Base-by-base conservation (phyloP, 139 green algal genomes). In the Yamagishiella unicocca region DNA sequence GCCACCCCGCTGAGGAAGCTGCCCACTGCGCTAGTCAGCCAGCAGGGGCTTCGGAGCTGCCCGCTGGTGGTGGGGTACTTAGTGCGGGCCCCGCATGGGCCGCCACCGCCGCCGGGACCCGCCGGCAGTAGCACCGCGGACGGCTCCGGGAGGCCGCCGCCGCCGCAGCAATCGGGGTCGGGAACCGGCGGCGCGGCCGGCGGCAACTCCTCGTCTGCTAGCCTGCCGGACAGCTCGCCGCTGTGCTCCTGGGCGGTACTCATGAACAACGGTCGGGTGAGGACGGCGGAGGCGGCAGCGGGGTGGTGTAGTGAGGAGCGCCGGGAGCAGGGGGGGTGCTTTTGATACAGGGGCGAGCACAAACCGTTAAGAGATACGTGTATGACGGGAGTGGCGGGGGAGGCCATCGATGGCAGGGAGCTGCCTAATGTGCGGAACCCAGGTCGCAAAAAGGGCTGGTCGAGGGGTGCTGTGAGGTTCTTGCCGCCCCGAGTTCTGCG, bases 1-100 rank as follows among this genome's bases (percentile, higher is more conserved):
- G 50, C 50, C 33, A 6, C 12, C 22, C 45, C 74, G 53, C 54
- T 71, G 1, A 42, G 12, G 10, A 3, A 38, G 37, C 55, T 84
- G 38, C 58, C 78, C 37, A 27, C 42, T 4, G 58, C 55, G 1
- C 25, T 84, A 27, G 21, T 2, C 31, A 38, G 38, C 50, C 78
- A 84, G 55, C 78, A 84, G 55, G 78, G 31, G 6, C 78, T 84
- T n/a, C 38, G 58, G 4, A 84, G 78, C 43, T 86, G 80, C 31
- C 80, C 80, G 21, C 29, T 86, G 61, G 80, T 78, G 33, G 80
- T 77, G 14, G 64, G 43, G 0, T 86, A 53, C 64, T 22, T 77
- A 21, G 43, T 86, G 64, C 14, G 50, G 1, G 72, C 64, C 64
- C 12, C 19, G 50, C 12, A 12, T 58, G 50, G 50, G 12, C 12